Percentiles rank a stretch among this genome's conserved stretches.
phyloP scores from a whole-genome alignment of 108 stramenopile species.

The Chaetoceros tenuissimus region DNA sequence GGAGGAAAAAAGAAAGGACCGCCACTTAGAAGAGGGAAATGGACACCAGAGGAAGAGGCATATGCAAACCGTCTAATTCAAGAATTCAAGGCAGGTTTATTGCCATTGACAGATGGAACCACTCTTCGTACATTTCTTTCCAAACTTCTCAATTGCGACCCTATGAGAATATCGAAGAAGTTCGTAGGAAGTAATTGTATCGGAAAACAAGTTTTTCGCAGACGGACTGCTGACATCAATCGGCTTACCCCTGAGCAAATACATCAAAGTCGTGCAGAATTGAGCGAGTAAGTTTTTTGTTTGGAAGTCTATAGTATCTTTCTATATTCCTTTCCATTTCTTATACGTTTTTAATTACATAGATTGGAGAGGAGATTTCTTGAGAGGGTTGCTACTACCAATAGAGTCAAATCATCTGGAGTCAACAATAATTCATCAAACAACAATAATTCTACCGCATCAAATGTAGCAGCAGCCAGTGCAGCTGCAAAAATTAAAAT shows the following conservation, averaged over 20 bases:
- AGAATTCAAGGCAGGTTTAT: slow-evolving; percentile 88
- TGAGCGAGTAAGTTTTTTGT: slow-evolving; percentile 41
- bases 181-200: slow-evolving; percentile 95
- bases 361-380: slow-evolving; percentile 84
- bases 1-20: slow-evolving; percentile 25
- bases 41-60: slow-evolving; percentile 94
- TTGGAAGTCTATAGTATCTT: background rate
- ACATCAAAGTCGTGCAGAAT: slow-evolving; percentile 66
- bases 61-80: slow-evolving; percentile 91
- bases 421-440: slow-evolving; percentile 4
- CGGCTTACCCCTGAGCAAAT: slow-evolving; percentile 84
- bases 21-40: slow-evolving; percentile 73
- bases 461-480: background rate
- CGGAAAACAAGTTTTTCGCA: slow-evolving; percentile 92
- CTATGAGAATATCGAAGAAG: slow-evolving; percentile 99
- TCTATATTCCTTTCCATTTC: background rate
- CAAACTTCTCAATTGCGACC: slow-evolving; percentile 93
- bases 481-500: background rate
- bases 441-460: background rate
- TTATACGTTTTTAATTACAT: slow-evolving; percentile 4
- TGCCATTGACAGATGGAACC: slow-evolving; percentile 91
- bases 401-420: slow-evolving; percentile 74
- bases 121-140: slow-evolving; percentile 92
- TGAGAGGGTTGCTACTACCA: slow-evolving; percentile 89
- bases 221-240: slow-evolving; percentile 81